Evolutionary conservation across 2,329 filamentous ascomycete genomes (phyloP).

Genomic region (Torrubiella hemipterigena): DNA sequence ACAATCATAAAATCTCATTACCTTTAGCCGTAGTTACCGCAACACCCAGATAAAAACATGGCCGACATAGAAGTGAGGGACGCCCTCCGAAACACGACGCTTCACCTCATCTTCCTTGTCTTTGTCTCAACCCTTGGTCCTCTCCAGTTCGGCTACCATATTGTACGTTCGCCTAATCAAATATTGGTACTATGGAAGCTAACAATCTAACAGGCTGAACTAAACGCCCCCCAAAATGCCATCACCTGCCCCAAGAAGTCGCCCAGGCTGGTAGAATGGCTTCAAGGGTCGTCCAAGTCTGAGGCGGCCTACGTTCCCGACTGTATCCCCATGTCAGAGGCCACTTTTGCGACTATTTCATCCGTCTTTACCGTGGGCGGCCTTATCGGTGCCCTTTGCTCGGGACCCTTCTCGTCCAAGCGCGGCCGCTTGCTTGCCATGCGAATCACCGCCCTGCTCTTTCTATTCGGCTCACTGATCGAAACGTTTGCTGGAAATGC

Average conservation of each 20-base stretch:
- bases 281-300: background rate
- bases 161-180: constrained; percentile 45
- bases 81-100: constrained; percentile 43
- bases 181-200: too few relatives aligned
- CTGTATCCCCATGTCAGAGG: constrained; percentile 80
- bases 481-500: constrained; percentile 64
- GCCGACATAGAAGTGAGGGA: constrained; percentile 16
- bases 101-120: constrained; percentile 68
- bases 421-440: constrained; percentile 68
- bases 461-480: constrained; percentile 60
- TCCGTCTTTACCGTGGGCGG: constrained; percentile 89
- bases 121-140: constrained; percentile 71
- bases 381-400: constrained; percentile 66
- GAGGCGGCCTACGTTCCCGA: constrained; percentile 38
- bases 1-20: too few relatives aligned
- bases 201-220: constrained; percentile 58
- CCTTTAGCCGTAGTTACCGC: too few relatives aligned
- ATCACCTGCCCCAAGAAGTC: constrained; percentile 65
- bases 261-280: constrained; percentile 14
- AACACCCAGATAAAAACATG: too few relatives aligned
- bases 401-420: constrained; percentile 66
- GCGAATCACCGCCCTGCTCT: constrained; percentile 65
- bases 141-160: constrained; percentile 86
- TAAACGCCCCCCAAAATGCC: constrained; percentile 90
- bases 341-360: constrained; percentile 73